These are phyloP conservation scores for Aspergillus sp. DNA, from an alignment of 2,329 filamentous ascomycete genomes.

Conservation along the genomic window DNA sequence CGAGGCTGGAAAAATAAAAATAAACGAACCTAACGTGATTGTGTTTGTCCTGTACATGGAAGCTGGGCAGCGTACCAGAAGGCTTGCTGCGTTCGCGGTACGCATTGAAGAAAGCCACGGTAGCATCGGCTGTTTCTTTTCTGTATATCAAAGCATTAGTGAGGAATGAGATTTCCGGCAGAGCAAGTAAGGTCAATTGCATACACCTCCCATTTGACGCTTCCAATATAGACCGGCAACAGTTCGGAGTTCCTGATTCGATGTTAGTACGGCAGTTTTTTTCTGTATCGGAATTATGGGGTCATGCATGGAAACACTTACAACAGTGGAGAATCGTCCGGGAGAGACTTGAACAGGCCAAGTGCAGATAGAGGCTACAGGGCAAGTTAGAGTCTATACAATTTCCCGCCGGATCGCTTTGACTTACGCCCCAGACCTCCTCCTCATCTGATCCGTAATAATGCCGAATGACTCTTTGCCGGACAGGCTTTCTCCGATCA, in stretches of 20 bases:
- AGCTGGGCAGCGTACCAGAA: background rate
- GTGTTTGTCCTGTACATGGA: constrained; percentile 1
- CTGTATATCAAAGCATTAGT: background rate
- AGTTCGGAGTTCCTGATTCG: background rate
- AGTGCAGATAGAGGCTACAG: background rate
- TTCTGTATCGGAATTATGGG: background rate
- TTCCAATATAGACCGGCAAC: constrained; percentile 5
- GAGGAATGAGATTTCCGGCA: no score
- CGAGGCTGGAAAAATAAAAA: background rate
- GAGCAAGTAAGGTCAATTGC: background rate
- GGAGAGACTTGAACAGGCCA: background rate
- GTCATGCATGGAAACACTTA: background rate
- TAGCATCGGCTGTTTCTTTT: constrained; percentile 3
- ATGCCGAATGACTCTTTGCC: background rate
- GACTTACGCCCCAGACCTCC: constrained; percentile 6
- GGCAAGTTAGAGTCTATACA: background rate
- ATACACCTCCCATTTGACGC: constrained; percentile 9
- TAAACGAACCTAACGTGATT: background rate
- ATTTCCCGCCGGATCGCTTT: background rate
- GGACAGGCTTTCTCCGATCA: constrained; percentile 2
- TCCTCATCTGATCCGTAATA: constrained; percentile 6
- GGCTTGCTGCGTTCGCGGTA: constrained; percentile 4
- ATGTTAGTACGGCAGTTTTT: background rate
- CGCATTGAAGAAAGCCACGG: constrained; percentile 4
- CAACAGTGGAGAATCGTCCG: background rate